Base-by-base conservation (phyloP, 139 green algal species). In the Closterium sp. region DNA sequence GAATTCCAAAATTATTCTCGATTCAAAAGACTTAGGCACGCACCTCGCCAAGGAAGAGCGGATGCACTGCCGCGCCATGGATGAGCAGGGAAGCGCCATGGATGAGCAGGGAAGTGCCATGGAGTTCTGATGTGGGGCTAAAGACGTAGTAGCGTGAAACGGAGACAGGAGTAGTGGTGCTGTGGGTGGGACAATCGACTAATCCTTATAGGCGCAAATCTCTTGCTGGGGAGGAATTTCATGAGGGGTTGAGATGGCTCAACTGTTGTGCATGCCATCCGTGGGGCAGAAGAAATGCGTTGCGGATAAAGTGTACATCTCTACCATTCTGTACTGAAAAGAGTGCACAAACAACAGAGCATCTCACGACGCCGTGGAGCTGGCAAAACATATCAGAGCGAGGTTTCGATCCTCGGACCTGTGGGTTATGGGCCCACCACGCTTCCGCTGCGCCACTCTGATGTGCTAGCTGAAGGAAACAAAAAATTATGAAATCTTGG, bases 381-480 rank as follows among this genome's bases (percentile, higher is more conserved):
- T 6, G 38, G 38, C 38, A 45, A 45, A 50, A 50, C 38, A 86
- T 87, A 87, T 87, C 85, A 87, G 85, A 87, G 85, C 85, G 28
- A 87, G 85, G n/a, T 87, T 87, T 87, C 28, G 85, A 87, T 87
- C 85, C 85, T 87, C 9, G 85, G 85, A 87, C 85, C 85, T 87
- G 85, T 87, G 85, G 85, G 85, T 87, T 87, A 87, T 87, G 85
- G 85, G 85, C 85, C 85, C 85, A 87, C 85, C 85, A 87, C 85
- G 85, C 85, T 87, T 87, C 85, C 85, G 85, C 85, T 87, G 85
- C 85, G 85, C 85, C 85, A 87, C 85, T 87, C 86, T 93, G 42
- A 62, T 86, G 0, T 50, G 0, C 13, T 50, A n/a, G n/a, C n/a
- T n/a, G n/a, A n/a, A n/a, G n/a, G n/a, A n/a, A n/a, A n/a, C n/a